These are phyloP conservation scores for Nakazawaea ambrosiae DNA, from an alignment of 805 yeast genomes.

Conservation along the genomic window DNA sequence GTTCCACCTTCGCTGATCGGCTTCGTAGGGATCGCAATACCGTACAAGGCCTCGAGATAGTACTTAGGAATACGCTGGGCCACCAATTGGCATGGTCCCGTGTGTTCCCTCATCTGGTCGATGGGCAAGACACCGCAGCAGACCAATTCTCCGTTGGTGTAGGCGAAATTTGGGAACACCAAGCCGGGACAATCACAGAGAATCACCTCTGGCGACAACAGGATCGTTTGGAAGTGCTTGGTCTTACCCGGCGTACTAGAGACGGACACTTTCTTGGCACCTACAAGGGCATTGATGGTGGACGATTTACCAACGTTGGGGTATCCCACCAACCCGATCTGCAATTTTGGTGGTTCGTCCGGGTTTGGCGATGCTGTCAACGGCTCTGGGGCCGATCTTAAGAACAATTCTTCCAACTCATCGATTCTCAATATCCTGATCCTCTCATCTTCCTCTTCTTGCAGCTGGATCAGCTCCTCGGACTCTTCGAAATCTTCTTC, in stretches of 20 bases:
- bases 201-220: slow-evolving; percentile 72
- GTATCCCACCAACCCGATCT: slow-evolving; percentile 95
- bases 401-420: slow-evolving; percentile 76
- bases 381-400: slow-evolving; percentile 71
- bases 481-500: slow-evolving; percentile 51
- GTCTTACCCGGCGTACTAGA: slow-evolving; percentile 99
- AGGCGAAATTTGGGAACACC: slow-evolving; percentile 96
- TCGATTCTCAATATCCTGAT: slow-evolving; percentile 73
- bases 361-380: slow-evolving; percentile 42
- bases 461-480: slow-evolving; percentile 19
- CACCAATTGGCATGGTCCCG: slow-evolving; percentile 82
- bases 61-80: slow-evolving; percentile 85
- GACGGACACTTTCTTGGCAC: slow-evolving; percentile 96
- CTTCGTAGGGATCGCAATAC: slow-evolving; percentile 77
- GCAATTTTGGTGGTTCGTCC: slow-evolving; percentile 58
- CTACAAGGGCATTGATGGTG: slow-evolving; percentile 95
- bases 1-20: slow-evolving; percentile 82
- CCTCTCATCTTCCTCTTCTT: slow-evolving; percentile 32
- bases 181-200: slow-evolving; percentile 99
- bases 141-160: slow-evolving; percentile 92
- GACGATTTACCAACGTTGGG: slow-evolving; percentile 95
- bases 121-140: slow-evolving; percentile 98
- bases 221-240: slow-evolving; percentile 95
- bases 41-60: slow-evolving; percentile 85
- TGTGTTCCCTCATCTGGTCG: slow-evolving; percentile 88